Conservation (phyloP, 2,329 filamentous ascomycete genomes). For the Xylariaceae sp. region DNA sequence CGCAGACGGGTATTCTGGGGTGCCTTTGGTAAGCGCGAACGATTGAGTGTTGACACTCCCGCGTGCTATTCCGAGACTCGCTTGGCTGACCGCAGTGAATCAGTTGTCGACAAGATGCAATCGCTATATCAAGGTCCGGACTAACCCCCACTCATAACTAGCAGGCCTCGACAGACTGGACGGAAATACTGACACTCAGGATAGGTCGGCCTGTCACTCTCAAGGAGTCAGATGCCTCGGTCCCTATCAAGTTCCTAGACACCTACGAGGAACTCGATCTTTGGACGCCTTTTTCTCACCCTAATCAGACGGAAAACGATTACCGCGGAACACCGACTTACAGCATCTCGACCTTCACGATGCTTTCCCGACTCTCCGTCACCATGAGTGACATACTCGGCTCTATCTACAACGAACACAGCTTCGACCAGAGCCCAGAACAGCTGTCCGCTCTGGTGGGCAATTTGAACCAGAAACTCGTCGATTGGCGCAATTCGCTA, state of each 20-base stretch:
- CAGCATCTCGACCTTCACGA: constrained; percentile 34
- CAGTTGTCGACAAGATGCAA: constrained; percentile 43
- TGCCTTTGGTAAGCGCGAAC: constrained; percentile 31
- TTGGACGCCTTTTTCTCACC: constrained; percentile 38
- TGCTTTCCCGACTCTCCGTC: constrained; percentile 35
- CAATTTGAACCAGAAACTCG: constrained; percentile 31
- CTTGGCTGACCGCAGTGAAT: too few species aligned
- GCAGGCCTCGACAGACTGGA: neutral
- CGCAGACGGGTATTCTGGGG: constrained; percentile 38
- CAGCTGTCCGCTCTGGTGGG: constrained; percentile 30
- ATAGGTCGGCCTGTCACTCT: constrained; percentile 34
- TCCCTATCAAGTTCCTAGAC: constrained; percentile 40
- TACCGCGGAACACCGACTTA: constrained; percentile 31
- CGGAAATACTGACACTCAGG: constrained; percentile 13
- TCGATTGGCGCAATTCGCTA: constrained; percentile 32
- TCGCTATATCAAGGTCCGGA: constrained; percentile 41
- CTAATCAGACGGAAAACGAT: constrained; percentile 14
- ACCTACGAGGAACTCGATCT: constrained; percentile 45
- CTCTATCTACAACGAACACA: constrained; percentile 37
- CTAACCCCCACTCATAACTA: neutral
- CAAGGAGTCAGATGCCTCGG: constrained; percentile 36
- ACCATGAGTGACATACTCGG: constrained; percentile 39
- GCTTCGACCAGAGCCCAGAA: constrained; percentile 25
- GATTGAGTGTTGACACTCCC: too few species aligned
- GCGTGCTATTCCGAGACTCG: too few species aligned